Conservation (phyloP, 306 rosid species). For the Cucumis melo region DNA sequence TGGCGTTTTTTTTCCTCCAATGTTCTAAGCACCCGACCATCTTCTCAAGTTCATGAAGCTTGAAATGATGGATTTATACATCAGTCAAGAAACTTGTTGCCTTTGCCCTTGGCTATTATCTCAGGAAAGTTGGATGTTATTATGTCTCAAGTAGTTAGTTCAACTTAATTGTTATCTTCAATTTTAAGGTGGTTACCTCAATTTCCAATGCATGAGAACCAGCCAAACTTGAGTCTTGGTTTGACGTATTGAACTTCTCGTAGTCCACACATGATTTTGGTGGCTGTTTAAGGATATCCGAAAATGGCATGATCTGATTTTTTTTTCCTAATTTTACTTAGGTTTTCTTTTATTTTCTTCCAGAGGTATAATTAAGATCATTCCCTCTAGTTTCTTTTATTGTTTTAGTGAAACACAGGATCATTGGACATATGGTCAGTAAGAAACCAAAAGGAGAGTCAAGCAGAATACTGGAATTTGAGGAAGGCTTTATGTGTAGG, state of each 20-base stretch:
- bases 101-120: not conserved
- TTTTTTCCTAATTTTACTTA: not conserved
- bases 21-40: not conserved
- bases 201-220: not conserved
- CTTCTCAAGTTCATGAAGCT: not conserved
- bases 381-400: slow-evolving; percentile 1
- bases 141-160: not conserved
- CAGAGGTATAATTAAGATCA: not conserved
- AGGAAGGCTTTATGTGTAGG: slow-evolving; percentile 90
- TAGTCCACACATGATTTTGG: not conserved
- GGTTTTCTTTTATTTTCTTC: not conserved
- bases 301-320: not conserved
- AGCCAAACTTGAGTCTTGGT: not conserved
- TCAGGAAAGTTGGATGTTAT: not conserved
- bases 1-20: not conserved
- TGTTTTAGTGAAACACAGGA: slow-evolving; percentile 27
- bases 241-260: not conserved
- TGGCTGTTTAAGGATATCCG: not conserved
- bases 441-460: slow-evolving; percentile 35
- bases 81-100: not conserved
- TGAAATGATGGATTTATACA: not conserved
- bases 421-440: slow-evolving; percentile 40
- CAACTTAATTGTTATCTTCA: not conserved
- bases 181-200: not conserved
- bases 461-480: slow-evolving; percentile 42